These are phyloP conservation scores for Hanseniaspora pseudoguilliermondii DNA, from an alignment of 805 yeast species.

Conservation along the genomic window DNA sequence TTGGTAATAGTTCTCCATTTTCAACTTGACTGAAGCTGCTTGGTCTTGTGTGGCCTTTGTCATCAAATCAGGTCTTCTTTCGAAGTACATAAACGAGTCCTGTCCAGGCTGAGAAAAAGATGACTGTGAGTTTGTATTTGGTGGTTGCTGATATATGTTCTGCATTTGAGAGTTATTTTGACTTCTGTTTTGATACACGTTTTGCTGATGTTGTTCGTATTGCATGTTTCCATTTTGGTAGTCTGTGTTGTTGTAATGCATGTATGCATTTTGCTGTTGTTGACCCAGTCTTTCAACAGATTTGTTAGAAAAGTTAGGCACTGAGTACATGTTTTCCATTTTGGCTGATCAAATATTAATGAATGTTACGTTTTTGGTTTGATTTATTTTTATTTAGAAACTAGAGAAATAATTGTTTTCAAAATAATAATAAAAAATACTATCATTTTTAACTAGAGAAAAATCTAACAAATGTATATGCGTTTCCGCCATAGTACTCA, in stretches of 20 bases:
- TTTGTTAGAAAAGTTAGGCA: conserved; percentile 6
- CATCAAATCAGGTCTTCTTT: conserved; percentile 68
- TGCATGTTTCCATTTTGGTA: conserved; percentile 13
- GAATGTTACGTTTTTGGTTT: neutral
- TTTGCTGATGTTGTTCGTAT: conserved; percentile 18
- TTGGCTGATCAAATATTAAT: neutral
- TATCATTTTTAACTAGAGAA: too few species aligned
- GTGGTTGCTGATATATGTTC: conserved; percentile 16
- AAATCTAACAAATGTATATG: too few species aligned
- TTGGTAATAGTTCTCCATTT: conserved; percentile 73
- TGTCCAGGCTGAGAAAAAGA: conserved; percentile 12
- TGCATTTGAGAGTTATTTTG: conserved; percentile 20
- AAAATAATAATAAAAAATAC: too few species aligned
- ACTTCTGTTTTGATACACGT: conserved; percentile 20
- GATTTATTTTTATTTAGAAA: neutral
- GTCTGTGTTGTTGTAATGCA: conserved; percentile 10
- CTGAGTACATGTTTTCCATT: conserved; percentile 11
- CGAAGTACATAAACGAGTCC: conserved; percentile 42
- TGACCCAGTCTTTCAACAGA: conserved; percentile 9
- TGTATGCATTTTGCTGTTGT: conserved; percentile 16
- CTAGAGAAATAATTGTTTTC: too few species aligned
- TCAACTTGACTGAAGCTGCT: conserved; percentile 71
- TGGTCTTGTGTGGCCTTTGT: conserved; percentile 67
- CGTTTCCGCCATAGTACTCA: too few species aligned
- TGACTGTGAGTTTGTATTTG: conserved; percentile 16